These are phyloP conservation scores for Zychaea mexicana DNA, from an alignment of 371 early-diverging fungal species.

Conservation along the genomic window DNA sequence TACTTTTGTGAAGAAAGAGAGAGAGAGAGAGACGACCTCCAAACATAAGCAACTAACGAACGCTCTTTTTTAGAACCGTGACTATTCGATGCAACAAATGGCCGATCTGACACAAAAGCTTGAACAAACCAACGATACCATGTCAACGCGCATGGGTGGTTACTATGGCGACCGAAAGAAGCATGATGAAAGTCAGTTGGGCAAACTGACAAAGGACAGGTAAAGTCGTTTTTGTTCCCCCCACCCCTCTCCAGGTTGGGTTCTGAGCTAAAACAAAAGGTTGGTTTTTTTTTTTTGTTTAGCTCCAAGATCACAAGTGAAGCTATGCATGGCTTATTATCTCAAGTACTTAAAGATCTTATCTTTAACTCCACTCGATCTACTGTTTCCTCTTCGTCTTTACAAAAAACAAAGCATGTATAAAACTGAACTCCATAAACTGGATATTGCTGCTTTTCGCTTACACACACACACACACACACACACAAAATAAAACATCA, in stretches of 20 bases:
- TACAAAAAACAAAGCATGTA: neutral
- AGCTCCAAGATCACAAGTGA: conserved; percentile 81
- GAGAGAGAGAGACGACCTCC: too few relatives aligned
- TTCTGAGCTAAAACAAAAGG: neutral
- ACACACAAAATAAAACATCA: neutral
- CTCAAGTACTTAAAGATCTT: conserved; percentile 80
- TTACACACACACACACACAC: neutral
- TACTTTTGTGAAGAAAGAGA: neutral
- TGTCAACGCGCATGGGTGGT: conserved; percentile 58
- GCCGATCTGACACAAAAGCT: conserved; percentile 82
- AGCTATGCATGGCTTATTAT: conserved; percentile 77
- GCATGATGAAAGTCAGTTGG: conserved; percentile 67
- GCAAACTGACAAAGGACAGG: conserved; percentile 79
- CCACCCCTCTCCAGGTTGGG: too few relatives aligned
- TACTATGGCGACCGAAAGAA: conserved; percentile 66
- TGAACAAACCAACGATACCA: conserved; percentile 72
- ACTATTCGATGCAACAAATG: conserved; percentile 79
- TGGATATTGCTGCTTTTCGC: neutral
- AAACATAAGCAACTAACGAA: too few relatives aligned
- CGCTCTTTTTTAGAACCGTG: conserved; percentile 89
- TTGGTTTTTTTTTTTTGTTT: conserved; percentile 7
- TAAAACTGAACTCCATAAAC: too few relatives aligned
- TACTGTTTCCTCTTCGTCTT: neutral
- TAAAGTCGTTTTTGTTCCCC: conserved; percentile 19
- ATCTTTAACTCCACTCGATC: conserved; percentile 62